These are phyloP conservation scores for Elaeis oleifera DNA, from an alignment of 202 grass and related monocot species.

Conservation along the genomic window DNA sequence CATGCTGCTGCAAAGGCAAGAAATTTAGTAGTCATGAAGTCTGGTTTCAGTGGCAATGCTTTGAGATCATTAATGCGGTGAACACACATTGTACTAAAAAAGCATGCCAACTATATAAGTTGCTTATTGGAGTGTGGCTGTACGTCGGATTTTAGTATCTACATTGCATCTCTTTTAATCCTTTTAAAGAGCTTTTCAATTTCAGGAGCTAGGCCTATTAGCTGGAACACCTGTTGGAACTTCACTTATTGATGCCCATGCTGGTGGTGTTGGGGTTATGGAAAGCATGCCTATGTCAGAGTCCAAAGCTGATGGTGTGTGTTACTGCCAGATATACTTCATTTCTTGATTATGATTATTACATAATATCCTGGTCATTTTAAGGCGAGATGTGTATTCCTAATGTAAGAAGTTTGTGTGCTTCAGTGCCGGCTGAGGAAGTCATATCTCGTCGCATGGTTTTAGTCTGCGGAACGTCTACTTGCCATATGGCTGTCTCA, in stretches of 20 bases:
- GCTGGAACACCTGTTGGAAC: conserved; percentile 83
- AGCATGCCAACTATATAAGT: conserved; percentile 22
- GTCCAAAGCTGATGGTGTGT: conserved; percentile 41
- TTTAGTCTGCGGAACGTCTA: conserved; percentile 94
- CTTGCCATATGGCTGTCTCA: conserved; percentile 94
- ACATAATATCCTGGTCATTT: too few species aligned
- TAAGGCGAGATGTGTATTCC: not conserved
- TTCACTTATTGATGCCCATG: conserved; percentile 94
- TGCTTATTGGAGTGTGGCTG: conserved; percentile 4
- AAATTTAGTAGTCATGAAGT: conserved; percentile 25
- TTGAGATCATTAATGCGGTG: conserved; percentile 12
- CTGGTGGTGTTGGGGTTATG: conserved; percentile 89
- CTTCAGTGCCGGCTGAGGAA: conserved; percentile 52
- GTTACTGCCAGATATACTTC: not conserved
- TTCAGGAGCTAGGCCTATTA: conserved; percentile 70
- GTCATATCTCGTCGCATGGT: conserved; percentile 70
- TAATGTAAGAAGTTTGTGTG: conserved; percentile 7
- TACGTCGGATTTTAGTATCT: conserved; percentile 7
- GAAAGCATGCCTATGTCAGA: conserved; percentile 48
- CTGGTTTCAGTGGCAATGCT: conserved; percentile 3
- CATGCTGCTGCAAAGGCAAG: conserved; percentile 75
- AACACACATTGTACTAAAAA: not conserved
- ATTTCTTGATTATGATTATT: not conserved
- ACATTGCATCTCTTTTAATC: conserved; percentile 11
- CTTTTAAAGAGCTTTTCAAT: conserved; percentile 14